Evolutionary conservation across 2,329 filamentous ascomycete genomes (phyloP).

Genomic region (Stagonosporopsis chrysanthemi): DNA sequence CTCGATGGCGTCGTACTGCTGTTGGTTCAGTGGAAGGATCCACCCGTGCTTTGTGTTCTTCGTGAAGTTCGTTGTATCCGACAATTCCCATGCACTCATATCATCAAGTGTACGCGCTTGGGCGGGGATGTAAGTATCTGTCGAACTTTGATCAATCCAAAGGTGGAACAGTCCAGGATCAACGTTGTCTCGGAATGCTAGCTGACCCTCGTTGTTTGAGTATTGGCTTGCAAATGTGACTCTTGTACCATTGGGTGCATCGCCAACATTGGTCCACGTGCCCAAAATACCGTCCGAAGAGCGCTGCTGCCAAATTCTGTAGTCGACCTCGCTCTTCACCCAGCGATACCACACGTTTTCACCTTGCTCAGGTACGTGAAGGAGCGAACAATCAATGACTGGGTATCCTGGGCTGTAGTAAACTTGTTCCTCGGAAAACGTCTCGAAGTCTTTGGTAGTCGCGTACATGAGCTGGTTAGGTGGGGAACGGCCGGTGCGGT

Average conservation of each 20-base stretch:
- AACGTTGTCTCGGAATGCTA: conserved; percentile 8
- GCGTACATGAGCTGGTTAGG: conserved; percentile 18
- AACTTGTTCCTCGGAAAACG: conserved; percentile 12
- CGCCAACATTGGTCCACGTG: conserved; percentile 10
- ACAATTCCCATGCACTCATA: conserved; percentile 11
- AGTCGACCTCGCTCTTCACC: conserved; percentile 18
- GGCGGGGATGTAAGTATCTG: conserved; percentile 16
- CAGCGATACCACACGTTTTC: conserved; percentile 16
- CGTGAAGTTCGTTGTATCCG: conserved; percentile 9
- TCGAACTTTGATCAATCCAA: conserved; percentile 17
- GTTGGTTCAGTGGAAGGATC: conserved; percentile 3
- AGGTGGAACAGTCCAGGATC: conserved; percentile 10
- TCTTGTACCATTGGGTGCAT: conserved; percentile 12
- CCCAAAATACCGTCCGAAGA: conserved; percentile 8
- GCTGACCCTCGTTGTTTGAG: conserved; percentile 17
- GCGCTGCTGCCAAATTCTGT: conserved; percentile 16
- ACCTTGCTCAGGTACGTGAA: conserved; percentile 15
- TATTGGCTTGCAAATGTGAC: conserved; percentile 11
- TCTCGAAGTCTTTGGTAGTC: conserved; percentile 13
- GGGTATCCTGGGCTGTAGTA: conserved; percentile 17
- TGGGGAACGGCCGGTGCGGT: conserved; percentile 9
- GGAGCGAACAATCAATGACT: conserved; percentile 14
- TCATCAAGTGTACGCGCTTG: conserved; percentile 16
- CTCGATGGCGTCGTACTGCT: conserved; percentile 5
- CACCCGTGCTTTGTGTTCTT: conserved; percentile 15